Conservation (phyloP, 257 asterid species). For the Paulownia fortunei region DNA sequence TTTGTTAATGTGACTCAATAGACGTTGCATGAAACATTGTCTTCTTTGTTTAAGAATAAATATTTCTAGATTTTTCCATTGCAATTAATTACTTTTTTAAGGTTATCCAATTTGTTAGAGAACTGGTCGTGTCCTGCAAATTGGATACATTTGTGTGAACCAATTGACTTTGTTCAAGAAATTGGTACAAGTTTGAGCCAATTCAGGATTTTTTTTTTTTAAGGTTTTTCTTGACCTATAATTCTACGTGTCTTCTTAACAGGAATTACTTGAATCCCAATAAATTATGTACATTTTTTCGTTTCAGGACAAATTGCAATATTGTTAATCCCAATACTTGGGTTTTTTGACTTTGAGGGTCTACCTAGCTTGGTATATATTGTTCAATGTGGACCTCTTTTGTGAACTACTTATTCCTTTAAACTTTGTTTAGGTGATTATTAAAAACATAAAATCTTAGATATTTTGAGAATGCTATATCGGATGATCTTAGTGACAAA, state of each 20-base stretch:
- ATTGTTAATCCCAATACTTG: constrained; percentile 39
- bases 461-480: neutral
- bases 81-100: neutral
- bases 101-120: constrained; percentile 29
- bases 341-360: constrained; percentile 53
- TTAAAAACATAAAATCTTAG: neutral
- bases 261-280: constrained; percentile 11
- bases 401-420: constrained; percentile 13
- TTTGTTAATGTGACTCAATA: neutral
- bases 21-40: constrained; percentile 2
- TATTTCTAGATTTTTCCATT: constrained; percentile 30
- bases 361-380: neutral
- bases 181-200: constrained; percentile 29
- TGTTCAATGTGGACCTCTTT: constrained; percentile 28
- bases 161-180: constrained; percentile 29
- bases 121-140: constrained; percentile 8
- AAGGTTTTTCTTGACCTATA: neutral
- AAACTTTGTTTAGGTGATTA: neutral
- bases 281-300: neutral
- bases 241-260: constrained; percentile 29
- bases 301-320: constrained; percentile 12
- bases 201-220: neutral
- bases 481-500: neutral
- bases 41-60: neutral
- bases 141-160: constrained; percentile 23